Evolutionary conservation across 116 monocot species (phyloP).

Genomic region (Cymodocea nodosa): DNA sequence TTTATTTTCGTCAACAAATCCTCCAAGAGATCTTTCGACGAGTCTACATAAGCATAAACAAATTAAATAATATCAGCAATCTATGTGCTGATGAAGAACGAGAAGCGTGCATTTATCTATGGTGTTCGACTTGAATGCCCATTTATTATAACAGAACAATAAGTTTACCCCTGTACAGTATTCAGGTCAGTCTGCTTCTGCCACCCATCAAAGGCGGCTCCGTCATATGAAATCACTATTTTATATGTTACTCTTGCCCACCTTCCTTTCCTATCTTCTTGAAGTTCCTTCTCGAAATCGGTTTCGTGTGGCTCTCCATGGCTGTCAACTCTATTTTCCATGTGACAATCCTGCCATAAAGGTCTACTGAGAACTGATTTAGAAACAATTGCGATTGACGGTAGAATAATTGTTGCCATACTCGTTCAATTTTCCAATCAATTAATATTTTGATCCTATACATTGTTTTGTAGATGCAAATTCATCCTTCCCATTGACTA

Average conservation of each 20-base stretch:
- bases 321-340: not conserved
- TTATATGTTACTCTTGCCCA: conserved; percentile 72
- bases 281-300: not conserved
- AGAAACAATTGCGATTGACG: too few species aligned
- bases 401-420: too few species aligned
- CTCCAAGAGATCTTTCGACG: conserved; percentile 65
- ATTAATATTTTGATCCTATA: too few species aligned
- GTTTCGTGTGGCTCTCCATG: not conserved
- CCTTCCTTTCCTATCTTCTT: conserved; percentile 33
- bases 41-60: conserved; percentile 20
- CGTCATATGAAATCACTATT: conserved; percentile 74
- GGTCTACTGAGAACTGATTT: not conserved
- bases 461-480: too few species aligned
- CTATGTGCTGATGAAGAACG: not conserved
- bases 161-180: conserved; percentile 82
- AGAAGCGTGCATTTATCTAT: too few species aligned
- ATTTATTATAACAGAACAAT: not conserved
- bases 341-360: conserved; percentile 2
- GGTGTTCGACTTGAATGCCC: too few species aligned
- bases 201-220: conserved; percentile 84
- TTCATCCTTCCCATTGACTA: too few species aligned
- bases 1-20: conserved; percentile 84
- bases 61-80: not conserved
- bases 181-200: conserved; percentile 91
- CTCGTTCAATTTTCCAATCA: too few species aligned